Conservation (phyloP, 148 eudicot genomes). For the Silene conica region DNA sequence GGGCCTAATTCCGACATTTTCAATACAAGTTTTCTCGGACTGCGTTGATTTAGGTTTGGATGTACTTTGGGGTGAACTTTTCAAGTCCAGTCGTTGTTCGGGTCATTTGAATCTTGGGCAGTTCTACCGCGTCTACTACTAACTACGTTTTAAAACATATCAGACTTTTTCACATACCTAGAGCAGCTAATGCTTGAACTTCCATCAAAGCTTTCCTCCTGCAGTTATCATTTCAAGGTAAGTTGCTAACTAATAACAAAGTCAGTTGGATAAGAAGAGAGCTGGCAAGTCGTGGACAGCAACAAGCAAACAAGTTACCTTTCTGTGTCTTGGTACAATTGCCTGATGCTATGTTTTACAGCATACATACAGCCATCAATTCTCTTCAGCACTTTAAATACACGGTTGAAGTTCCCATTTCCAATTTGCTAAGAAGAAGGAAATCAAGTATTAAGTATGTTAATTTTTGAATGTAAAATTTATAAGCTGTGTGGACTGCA, state of each 20-base stretch:
- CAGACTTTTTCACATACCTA: slow-evolving; percentile 46
- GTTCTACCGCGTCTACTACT: background rate
- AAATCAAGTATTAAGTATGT: slow-evolving; percentile 2
- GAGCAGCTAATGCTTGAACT: slow-evolving; percentile 87
- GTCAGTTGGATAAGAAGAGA: background rate
- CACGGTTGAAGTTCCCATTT: slow-evolving; percentile 77
- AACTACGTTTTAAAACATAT: background rate
- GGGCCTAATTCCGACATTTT: background rate
- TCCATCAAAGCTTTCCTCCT: slow-evolving; percentile 97
- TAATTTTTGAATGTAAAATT: background rate
- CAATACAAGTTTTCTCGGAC: background rate
- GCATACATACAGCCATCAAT: slow-evolving; percentile 93
- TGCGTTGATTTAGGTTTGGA: background rate
- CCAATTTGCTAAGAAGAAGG: slow-evolving; percentile 71
- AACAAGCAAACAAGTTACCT: slow-evolving; percentile 40
- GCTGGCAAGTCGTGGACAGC: background rate
- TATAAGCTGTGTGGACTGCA: background rate
- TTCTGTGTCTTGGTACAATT: slow-evolving; percentile 61
- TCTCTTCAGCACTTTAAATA: slow-evolving; percentile 77
- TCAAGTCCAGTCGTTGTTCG: background rate
- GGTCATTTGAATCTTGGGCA: background rate
- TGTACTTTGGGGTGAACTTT: background rate
- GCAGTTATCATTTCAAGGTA: slow-evolving; percentile 28
- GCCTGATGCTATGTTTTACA: slow-evolving; percentile 66
- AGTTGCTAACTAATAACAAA: slow-evolving; percentile 5